Conservation (phyloP, 495 filamentous ascomycete genomes). For the Friedmanniomyces endolithicus region DNA sequence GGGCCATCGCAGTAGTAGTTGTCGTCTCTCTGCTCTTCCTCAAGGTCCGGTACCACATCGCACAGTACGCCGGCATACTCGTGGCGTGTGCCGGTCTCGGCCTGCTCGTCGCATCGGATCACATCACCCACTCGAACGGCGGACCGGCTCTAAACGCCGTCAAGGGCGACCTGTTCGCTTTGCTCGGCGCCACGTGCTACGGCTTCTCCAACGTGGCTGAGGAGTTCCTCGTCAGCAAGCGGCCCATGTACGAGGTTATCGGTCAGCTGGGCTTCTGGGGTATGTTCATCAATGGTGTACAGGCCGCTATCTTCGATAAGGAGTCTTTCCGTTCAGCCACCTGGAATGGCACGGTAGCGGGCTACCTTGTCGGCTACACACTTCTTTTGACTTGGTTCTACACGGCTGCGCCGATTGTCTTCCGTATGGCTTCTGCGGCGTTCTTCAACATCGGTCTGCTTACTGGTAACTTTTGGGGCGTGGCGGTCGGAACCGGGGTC, state of each 20-base stretch:
- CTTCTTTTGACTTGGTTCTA: constrained; percentile 76
- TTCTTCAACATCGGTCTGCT: constrained; percentile 95
- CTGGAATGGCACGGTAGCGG: constrained; percentile 57
- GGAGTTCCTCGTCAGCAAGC: constrained; percentile 79
- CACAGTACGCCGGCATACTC: constrained; percentile 75
- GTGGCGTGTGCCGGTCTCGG: constrained; percentile 90
- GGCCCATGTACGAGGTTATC: constrained; percentile 85
- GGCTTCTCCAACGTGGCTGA: constrained; percentile 81
- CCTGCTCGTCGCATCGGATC: constrained; percentile 74
- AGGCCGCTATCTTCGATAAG: constrained; percentile 84
- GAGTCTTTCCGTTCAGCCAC: constrained; percentile 50
- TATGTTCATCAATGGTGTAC: constrained; percentile 79
- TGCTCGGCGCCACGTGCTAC: constrained; percentile 82
- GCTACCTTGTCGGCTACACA: constrained; percentile 81
- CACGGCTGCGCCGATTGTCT: constrained; percentile 61
- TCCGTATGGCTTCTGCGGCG: constrained; percentile 77
- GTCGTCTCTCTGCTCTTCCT: constrained; percentile 70
- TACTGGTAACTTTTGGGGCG: constrained; percentile 95
- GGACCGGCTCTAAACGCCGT: constrained; percentile 54
- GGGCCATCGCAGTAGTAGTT: constrained; percentile 91
- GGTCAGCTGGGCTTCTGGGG: constrained; percentile 83
- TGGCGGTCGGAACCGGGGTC: constrained; percentile 74
- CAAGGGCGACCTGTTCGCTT: constrained; percentile 85
- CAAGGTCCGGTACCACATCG: constrained; percentile 71
- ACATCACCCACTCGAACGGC: constrained; percentile 60